Conservation (phyloP, 768 basidiomycete genomes). For the Podaxis carcinomalis region DNA sequence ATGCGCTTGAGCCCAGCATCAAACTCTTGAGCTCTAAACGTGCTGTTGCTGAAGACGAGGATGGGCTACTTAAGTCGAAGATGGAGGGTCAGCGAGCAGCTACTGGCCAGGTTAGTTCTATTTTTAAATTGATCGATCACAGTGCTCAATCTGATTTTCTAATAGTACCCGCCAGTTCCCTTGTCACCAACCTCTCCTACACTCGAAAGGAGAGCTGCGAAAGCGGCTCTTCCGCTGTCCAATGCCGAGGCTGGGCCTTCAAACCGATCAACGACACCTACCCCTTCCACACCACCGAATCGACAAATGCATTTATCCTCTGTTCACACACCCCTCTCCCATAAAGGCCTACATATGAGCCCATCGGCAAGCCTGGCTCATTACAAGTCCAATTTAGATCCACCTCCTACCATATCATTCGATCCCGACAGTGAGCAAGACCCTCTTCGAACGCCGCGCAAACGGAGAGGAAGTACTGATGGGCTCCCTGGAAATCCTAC, state of each 20-base stretch:
- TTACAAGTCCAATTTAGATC: constrained; percentile 67
- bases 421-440: constrained; percentile 23
- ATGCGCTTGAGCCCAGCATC: constrained; percentile 35
- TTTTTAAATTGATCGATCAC: neutral
- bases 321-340: constrained; percentile 61
- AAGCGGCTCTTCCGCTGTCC: constrained; percentile 8
- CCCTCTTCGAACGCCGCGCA: constrained; percentile 35
- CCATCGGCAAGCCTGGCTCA: constrained; percentile 61
- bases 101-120: constrained; percentile 22
- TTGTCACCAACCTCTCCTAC: constrained; percentile 43
- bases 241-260: constrained; percentile 6
- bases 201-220: constrained; percentile 21
- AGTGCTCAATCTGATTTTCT: constrained; percentile 20
- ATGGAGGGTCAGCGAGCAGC: constrained; percentile 22
- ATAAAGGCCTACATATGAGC: constrained; percentile 67
- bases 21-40: constrained; percentile 29
- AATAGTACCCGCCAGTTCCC: constrained; percentile 35
- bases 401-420: constrained; percentile 41
- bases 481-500: constrained; percentile 26
- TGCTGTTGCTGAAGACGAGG: constrained; percentile 24
- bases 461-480: constrained; percentile 21
- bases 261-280: constrained; percentile 24
- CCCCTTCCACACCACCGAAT: constrained; percentile 33
- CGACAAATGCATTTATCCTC: constrained; percentile 47
- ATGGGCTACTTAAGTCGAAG: constrained; percentile 24